Percentiles rank a stretch among this genome's conserved stretches.
Evolutionary conservation across 768 basidiomycete genomes (phyloP).

Genomic region (Russula virescens): DNA sequence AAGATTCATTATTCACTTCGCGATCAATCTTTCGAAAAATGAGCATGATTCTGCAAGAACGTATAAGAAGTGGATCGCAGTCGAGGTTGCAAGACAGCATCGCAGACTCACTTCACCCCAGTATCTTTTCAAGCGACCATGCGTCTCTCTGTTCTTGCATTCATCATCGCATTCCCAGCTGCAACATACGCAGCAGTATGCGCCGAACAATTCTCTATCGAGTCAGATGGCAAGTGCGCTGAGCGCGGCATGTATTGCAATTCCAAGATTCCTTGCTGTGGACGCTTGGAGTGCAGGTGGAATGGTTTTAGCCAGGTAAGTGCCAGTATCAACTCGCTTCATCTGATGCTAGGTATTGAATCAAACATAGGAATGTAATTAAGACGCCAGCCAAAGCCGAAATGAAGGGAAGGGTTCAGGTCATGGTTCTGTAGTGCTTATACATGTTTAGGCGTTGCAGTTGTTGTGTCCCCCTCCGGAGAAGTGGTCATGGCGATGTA

Average conservation of each 20-base stretch:
- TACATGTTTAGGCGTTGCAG: too few species aligned
- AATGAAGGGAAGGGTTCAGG: neutral
- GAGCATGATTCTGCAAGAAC: neutral
- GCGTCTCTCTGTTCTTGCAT: neutral
- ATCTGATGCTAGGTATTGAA: neutral
- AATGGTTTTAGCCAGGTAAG: neutral
- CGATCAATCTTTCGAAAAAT: neutral
- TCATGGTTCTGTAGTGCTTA: neutral
- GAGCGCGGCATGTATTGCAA: neutral
- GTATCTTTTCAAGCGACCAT: neutral
- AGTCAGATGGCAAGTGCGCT: neutral
- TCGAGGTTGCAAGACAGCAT: neutral
- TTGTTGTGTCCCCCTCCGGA: too few species aligned
- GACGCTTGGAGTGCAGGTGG: neutral
- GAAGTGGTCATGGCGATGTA: too few species aligned
- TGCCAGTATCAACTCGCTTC: neutral
- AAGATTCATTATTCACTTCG: neutral
- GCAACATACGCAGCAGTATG: conserved; percentile 2
- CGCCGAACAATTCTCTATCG: neutral
- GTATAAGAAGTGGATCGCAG: neutral
- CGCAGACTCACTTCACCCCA: too few species aligned
- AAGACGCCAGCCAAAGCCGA: neutral
- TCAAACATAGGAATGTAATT: neutral
- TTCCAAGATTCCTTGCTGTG: neutral
- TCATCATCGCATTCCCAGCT: neutral